These are phyloP conservation scores for Pseudogymnoascus sp. DNA, from an alignment of 2,329 filamentous ascomycete genomes.

Conservation along the genomic window DNA sequence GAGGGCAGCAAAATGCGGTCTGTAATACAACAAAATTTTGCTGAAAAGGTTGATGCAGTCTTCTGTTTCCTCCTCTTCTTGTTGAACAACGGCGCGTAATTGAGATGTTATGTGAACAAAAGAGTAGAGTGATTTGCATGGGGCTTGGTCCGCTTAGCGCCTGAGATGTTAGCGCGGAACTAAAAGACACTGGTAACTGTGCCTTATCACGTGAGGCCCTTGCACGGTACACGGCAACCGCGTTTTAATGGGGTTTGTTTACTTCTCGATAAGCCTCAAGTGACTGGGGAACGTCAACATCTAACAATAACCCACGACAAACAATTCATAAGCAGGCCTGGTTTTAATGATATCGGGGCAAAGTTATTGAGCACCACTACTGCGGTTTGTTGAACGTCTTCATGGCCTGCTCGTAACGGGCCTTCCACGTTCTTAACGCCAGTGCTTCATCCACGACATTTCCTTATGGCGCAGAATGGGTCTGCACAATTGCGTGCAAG, in stretches of 20 bases:
- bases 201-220: neutral
- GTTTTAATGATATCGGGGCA: neutral
- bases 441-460: neutral
- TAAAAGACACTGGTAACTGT: neutral
- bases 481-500: conserved; percentile 69
- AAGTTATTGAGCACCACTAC: neutral
- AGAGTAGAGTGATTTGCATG: neutral
- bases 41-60: neutral
- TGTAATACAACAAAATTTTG: neutral
- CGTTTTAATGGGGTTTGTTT: conserved; percentile 13
- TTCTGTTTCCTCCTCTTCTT: neutral
- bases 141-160: conserved; percentile 1
- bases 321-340: neutral
- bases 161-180: conserved; percentile 1
- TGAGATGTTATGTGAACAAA: neutral
- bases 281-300: neutral
- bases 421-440: neutral
- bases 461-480: conserved; percentile 38
- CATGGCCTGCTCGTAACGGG: conserved; percentile 6
- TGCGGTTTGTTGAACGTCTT: neutral
- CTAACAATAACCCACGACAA: conserved; percentile 4
- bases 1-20: neutral
- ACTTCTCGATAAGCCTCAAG: conserved; percentile 7
- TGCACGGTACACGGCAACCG: conserved; percentile 5
- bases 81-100: neutral